A percentile compares a stretch with the other conserved stretches of the same genome.
Evolutionary conservation across 2,329 filamentous ascomycete genomes (phyloP).

Genomic region (Helotiales sp.): DNA sequence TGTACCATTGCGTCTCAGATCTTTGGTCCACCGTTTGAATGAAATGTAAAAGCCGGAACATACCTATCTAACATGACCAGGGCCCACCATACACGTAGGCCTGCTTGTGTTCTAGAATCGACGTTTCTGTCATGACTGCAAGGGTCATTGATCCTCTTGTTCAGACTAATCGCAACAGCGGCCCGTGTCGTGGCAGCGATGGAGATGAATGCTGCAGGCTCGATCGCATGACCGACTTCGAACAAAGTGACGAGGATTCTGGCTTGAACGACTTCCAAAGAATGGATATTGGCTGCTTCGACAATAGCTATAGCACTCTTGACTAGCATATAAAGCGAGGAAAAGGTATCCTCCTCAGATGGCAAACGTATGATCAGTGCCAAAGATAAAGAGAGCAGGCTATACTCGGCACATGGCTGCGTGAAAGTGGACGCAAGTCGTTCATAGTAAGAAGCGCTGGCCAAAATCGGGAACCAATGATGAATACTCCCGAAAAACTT

Average conservation of each 20-base stretch:
- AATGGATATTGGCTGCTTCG: conserved; percentile 19
- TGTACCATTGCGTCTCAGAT: background rate
- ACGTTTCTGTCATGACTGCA: background rate
- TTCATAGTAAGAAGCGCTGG: conserved; percentile 14
- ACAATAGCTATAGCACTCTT: conserved; percentile 21
- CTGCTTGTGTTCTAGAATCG: conserved; percentile 3
- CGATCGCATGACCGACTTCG: conserved; percentile 21
- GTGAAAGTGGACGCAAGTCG: conserved; percentile 7
- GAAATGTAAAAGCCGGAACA: background rate
- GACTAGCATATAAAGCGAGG: conserved; percentile 13
- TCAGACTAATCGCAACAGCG: conserved; percentile 19
- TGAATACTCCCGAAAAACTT: conserved; percentile 21
- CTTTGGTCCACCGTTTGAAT: background rate
- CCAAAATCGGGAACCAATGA: conserved; percentile 23
- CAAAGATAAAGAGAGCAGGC: conserved; percentile 18
- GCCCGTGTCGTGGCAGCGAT: conserved; percentile 19
- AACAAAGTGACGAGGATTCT: conserved; percentile 21
- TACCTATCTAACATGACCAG: conserved; percentile 25
- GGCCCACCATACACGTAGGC: conserved; percentile 23
- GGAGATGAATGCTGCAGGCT: conserved; percentile 21
- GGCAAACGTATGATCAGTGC: conserved; percentile 15
- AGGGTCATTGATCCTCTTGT: conserved; percentile 5
- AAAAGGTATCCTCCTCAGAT: conserved; percentile 4
- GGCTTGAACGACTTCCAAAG: conserved; percentile 19
- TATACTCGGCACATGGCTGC: conserved; percentile 15